phyloP scores from a whole-genome alignment of 306 rosid species.

The Heteromeles arbutifolia region DNA sequence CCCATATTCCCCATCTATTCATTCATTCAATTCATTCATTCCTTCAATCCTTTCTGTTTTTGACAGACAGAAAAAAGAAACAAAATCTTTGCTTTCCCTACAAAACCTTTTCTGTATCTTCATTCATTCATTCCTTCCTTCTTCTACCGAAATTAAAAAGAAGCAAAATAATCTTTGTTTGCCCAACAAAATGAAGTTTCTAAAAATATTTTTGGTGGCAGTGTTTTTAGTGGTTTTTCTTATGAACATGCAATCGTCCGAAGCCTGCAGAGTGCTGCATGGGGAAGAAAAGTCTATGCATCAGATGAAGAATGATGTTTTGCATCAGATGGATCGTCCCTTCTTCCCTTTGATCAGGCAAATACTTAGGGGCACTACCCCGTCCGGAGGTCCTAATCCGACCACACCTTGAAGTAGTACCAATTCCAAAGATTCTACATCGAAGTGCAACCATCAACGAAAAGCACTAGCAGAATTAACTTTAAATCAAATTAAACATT shows the following conservation, averaged over 20 bases:
- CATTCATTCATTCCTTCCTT: no score
- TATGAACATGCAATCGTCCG: background rate
- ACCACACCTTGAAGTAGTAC: no score
- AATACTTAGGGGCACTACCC: background rate
- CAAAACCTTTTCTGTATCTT: background rate
- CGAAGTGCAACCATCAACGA: background rate
- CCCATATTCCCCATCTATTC: background rate
- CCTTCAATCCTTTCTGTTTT: background rate
- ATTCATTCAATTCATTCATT: background rate
- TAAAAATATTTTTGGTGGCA: background rate
- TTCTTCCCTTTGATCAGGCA: no score
- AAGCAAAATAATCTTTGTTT: background rate
- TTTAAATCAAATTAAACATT: no score
- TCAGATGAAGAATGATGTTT: background rate
- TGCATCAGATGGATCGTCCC: no score
- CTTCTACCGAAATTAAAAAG: background rate
- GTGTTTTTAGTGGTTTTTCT: background rate
- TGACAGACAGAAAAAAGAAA: background rate
- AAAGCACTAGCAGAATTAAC: no score
- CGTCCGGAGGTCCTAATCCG: background rate
- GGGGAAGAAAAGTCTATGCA: background rate
- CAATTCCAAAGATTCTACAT: no score
- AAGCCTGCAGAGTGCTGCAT: slow-evolving; percentile 5
- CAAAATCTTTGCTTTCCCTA: background rate
- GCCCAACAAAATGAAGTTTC: slow-evolving; percentile 1